Base-by-base conservation (phyloP, 495 filamentous ascomycete species). In the Neurospora sp. region DNA sequence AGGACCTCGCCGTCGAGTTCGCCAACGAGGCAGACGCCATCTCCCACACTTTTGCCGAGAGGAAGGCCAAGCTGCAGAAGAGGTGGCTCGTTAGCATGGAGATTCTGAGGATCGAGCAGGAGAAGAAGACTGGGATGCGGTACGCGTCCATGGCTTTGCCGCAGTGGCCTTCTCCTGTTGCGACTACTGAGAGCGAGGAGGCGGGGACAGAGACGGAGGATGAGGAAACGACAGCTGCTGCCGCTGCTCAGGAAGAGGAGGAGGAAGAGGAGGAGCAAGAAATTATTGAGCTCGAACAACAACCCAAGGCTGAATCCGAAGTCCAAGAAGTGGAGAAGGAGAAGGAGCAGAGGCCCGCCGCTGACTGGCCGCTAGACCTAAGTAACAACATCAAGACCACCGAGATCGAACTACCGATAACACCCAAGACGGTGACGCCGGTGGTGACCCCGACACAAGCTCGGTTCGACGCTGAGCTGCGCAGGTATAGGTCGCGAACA, bases 51-150 rank as follows among this genome's bases (percentile, higher is more conserved):
- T 85, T 93, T 71, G 77, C 80, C 4, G 80, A 82, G 48, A 86
- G 89, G 73, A 87, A 85, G 79, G 78, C 74, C 3, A 82, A 80
- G 68, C 76, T 94, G 9, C 78, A 81, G 31, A 78, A 78, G 53
- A 81, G 90, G 59, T 94, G 92, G 92, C 78, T 81, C 70, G 74
- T 94, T n/a, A 86, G 86, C 72, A 87, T 85, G 73, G 89, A 90
- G 73, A 86, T 94, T 35, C 73, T 90, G 75, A 84, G 90, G 27
- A 86, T 84, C 72, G 86, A 88, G 77, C 76, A 92, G 39, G 90
- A 91, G 79, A 75, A 77, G 18, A 77, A 82, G 74, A 79, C 83
- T 69, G 86, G 82, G 4, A 74, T 84, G 48, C 76, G 72, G 68
- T 92, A 87, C 76, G 88, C 83, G 0, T 81, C 83, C 0, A 75